These are phyloP conservation scores for Cadophora gregata DNA, from an alignment of 2,329 filamentous ascomycete genomes.

Conservation along the genomic window DNA sequence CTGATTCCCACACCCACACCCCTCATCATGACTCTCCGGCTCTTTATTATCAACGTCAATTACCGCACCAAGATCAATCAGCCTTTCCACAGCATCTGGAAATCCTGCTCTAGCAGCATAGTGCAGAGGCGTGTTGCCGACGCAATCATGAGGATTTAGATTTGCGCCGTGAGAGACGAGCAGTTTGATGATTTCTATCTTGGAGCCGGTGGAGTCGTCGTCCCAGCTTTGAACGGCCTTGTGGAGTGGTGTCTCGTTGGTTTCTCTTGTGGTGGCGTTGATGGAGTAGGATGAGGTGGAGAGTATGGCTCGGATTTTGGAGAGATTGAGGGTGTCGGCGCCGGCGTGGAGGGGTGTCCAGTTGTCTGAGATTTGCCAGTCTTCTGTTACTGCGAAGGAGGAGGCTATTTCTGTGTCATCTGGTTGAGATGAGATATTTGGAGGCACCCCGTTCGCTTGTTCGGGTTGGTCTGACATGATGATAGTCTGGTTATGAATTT, in stretches of 20 bases:
- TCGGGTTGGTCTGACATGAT: background rate
- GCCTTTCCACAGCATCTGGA: background rate
- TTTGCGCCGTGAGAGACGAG: slow-evolving; percentile 1
- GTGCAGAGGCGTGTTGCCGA: background rate
- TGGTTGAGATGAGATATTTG: background rate
- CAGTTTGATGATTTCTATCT: background rate
- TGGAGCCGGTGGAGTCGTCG: background rate
- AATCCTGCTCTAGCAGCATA: background rate
- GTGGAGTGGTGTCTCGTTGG: background rate
- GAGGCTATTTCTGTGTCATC: background rate
- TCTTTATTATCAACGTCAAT: background rate
- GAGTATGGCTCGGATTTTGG: background rate
- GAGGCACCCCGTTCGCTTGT: background rate
- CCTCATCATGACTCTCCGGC: background rate
- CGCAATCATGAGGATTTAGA: background rate
- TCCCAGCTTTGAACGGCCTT: background rate
- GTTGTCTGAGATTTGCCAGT: slow-evolving; percentile 6
- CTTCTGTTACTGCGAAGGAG: background rate
- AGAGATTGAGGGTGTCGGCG: background rate
- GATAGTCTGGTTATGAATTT: background rate
- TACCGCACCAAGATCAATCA: slow-evolving; percentile 4
- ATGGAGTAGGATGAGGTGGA: background rate
- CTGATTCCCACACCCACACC: slow-evolving; percentile 2
- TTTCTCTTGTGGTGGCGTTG: slow-evolving; percentile 9
- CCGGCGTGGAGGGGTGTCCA: slow-evolving; percentile 5